A percentile compares a stretch with the other conserved stretches of the same genome.
Conservation (phyloP, 495 filamentous ascomycete genomes). For the Neohortaea acidophila region DNA sequence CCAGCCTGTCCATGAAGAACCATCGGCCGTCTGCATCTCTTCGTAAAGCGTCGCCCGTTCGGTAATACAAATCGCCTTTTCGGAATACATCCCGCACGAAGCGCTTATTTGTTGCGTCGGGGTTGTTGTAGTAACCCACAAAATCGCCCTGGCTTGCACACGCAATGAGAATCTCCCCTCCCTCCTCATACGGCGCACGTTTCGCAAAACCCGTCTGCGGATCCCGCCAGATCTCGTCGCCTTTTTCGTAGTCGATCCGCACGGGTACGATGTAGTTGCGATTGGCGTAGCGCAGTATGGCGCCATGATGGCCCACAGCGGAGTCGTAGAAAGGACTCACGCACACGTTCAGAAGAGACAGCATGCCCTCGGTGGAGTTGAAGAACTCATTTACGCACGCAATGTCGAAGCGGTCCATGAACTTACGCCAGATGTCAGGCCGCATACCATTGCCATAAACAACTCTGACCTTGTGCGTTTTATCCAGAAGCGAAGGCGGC, state of each 20-base stretch:
- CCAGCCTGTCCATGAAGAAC: conserved; percentile 61
- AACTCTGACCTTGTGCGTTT: conserved; percentile 46
- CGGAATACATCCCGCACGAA: conserved; percentile 59
- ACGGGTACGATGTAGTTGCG: conserved; percentile 34
- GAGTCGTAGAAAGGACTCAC: conserved; percentile 34
- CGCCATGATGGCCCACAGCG: conserved; percentile 60
- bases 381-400: conserved; percentile 26
- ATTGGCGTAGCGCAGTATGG: conserved; percentile 39
- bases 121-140: conserved; percentile 78
- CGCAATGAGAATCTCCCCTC: conserved; percentile 54
- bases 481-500: conserved; percentile 47
- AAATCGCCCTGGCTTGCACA: conserved; percentile 48
- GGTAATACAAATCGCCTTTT: conserved; percentile 77
- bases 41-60: conserved; percentile 68
- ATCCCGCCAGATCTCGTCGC: conserved; percentile 23
- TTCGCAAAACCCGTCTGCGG: conserved; percentile 17
- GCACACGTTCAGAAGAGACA: conserved; percentile 30
- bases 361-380: conserved; percentile 33
- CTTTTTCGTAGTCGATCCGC: conserved; percentile 23
- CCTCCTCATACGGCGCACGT: conserved; percentile 42
- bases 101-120: conserved; percentile 57
- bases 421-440: conserved; percentile 27
- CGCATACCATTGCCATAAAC: conserved; percentile 38
- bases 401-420: conserved; percentile 25
- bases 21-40: conserved; percentile 56